Evolutionary conservation across 2,329 filamentous ascomycete species (phyloP).

Genomic region (Cordyceps pruinosa): DNA sequence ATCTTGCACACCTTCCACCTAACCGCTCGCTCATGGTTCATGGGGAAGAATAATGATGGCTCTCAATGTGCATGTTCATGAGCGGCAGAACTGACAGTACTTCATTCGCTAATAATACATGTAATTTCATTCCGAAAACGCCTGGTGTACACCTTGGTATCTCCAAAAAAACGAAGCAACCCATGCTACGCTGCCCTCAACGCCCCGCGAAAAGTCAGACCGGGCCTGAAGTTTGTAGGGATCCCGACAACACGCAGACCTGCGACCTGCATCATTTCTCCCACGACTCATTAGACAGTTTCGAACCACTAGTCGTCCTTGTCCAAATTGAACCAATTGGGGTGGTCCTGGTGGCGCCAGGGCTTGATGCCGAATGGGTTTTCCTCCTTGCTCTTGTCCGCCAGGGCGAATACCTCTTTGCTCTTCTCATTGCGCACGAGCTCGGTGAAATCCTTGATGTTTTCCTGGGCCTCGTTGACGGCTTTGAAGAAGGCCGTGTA

Average conservation of each 20-base stretch:
- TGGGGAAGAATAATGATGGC: too few relatives aligned
- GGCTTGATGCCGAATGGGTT: conserved; percentile 51
- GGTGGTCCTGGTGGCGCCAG: conserved; percentile 53
- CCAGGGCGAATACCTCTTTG: conserved; percentile 44
- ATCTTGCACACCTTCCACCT: too few relatives aligned
- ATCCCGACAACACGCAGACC: not conserved
- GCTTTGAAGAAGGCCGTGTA: conserved; percentile 43
- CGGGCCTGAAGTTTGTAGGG: too few relatives aligned
- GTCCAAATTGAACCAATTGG: conserved; percentile 46
- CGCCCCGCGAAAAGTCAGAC: not conserved
- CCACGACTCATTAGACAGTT: not conserved
- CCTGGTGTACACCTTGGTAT: not conserved
- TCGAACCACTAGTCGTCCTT: conserved; percentile 12
- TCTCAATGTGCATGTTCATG: too few relatives aligned
- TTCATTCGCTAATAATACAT: not conserved
- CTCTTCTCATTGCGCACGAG: conserved; percentile 41
- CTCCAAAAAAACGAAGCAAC: not conserved
- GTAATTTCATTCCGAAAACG: not conserved
- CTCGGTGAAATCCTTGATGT: conserved; percentile 45
- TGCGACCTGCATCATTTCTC: not conserved
- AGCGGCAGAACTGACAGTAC: too few relatives aligned
- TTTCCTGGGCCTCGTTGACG: conserved; percentile 38
- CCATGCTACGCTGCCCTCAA: not conserved
- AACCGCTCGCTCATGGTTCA: too few relatives aligned
- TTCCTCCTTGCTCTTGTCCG: conserved; percentile 44